A percentile compares a stretch with the other conserved stretches of the same genome.
These are phyloP conservation scores for Neonectria neomacrospora DNA, from an alignment of 2,329 filamentous ascomycete genomes.

Conservation along the genomic window DNA sequence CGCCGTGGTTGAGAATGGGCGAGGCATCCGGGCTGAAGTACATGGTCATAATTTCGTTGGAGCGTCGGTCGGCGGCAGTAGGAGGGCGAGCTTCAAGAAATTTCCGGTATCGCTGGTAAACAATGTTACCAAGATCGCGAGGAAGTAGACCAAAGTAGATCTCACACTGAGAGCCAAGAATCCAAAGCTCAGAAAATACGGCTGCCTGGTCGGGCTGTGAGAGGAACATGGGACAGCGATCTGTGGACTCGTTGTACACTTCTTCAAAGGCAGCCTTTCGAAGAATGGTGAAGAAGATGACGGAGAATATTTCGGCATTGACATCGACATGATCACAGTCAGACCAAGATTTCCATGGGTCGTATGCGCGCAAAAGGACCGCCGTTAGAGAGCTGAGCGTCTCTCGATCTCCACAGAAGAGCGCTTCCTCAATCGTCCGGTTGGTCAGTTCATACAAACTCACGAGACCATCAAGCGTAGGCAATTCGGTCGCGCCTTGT, in stretches of 20 bases:
- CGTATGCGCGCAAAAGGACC: slow-evolving; percentile 9
- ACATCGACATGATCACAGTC: slow-evolving; percentile 26
- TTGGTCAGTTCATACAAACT: slow-evolving; percentile 14
- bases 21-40: slow-evolving; percentile 30
- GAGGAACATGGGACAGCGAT: slow-evolving; percentile 34
- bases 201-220: slow-evolving; percentile 35
- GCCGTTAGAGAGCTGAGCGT: slow-evolving; percentile 10
- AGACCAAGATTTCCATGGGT: slow-evolving; percentile 16
- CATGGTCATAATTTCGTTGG: slow-evolving; percentile 39
- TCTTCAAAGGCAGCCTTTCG: slow-evolving; percentile 33
- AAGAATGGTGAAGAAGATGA: slow-evolving; percentile 30
- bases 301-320: slow-evolving; percentile 32
- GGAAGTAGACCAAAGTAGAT: slow-evolving; percentile 35
- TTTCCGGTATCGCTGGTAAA: slow-evolving; percentile 25
- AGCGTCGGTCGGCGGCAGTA: slow-evolving; percentile 24
- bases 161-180: slow-evolving; percentile 35
- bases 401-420: slow-evolving; percentile 27
- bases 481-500: slow-evolving; percentile 14
- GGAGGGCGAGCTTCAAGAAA: slow-evolving; percentile 27
- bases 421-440: slow-evolving; percentile 8
- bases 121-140: slow-evolving; percentile 29
- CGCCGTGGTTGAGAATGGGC: neutral
- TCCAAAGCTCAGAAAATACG: slow-evolving; percentile 37
- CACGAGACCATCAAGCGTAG: slow-evolving; percentile 26
- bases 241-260: slow-evolving; percentile 34